phyloP scores from a whole-genome alignment of 2,329 filamentous ascomycete species.

The Penicillium italicum region DNA sequence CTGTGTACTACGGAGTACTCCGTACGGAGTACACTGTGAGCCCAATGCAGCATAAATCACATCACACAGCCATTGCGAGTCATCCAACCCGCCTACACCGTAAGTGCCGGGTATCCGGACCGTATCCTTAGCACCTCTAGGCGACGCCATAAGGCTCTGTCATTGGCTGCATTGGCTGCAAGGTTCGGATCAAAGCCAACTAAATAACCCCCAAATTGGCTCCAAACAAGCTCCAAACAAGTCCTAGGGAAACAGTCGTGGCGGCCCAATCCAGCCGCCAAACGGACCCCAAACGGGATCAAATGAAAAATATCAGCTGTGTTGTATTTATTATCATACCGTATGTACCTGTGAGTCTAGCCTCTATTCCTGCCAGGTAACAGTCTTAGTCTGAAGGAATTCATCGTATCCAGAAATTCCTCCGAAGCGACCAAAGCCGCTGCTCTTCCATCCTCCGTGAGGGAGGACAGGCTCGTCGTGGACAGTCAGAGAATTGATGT shows the following conservation, averaged over 20 bases:
- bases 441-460: conserved; percentile 58
- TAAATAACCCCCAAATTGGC: background rate
- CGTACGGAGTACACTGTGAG: too few relatives aligned
- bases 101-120: background rate
- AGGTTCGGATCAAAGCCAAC: background rate
- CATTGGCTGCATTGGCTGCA: background rate
- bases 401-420: conserved; percentile 53
- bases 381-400: conserved; percentile 61
- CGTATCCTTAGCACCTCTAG: background rate
- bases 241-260: background rate
- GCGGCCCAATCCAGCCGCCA: background rate
- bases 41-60: background rate
- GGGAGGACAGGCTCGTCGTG: conserved; percentile 62
- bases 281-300: background rate
- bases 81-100: background rate
- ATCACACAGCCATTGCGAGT: background rate
- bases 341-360: background rate
- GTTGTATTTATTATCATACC: background rate
- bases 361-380: conserved; percentile 52
- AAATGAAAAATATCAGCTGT: background rate
- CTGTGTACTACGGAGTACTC: background rate
- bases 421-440: conserved; percentile 61
- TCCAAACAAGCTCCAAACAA: background rate
- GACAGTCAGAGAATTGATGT: conserved; percentile 61
- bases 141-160: background rate